These are phyloP conservation scores for Strobilomyces confusus DNA, from an alignment of 768 basidiomycete species.

Conservation along the genomic window DNA sequence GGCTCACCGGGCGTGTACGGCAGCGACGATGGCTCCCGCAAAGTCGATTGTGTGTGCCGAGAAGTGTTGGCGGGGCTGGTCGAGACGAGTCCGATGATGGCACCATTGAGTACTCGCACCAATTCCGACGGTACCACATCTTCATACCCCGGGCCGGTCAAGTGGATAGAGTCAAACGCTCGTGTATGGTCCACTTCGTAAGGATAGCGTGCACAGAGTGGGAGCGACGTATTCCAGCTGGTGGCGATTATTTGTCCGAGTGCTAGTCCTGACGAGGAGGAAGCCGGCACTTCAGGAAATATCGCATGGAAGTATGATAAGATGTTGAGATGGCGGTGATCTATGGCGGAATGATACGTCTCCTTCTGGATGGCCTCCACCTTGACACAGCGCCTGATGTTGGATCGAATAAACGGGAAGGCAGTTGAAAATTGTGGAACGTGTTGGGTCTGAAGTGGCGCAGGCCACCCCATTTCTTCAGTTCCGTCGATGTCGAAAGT, in stretches of 20 bases:
- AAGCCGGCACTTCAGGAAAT: constrained; percentile 31
- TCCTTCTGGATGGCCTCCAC: constrained; percentile 46
- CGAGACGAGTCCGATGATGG: constrained; percentile 71
- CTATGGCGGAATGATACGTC: constrained; percentile 43
- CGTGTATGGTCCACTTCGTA: constrained; percentile 61
- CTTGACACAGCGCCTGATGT: neutral
- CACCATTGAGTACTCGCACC: constrained; percentile 68
- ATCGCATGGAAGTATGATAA: constrained; percentile 75
- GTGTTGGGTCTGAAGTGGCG: constrained; percentile 3
- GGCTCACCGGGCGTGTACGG: constrained; percentile 57
- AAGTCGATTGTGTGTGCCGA: neutral
- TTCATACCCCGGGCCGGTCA: constrained; percentile 73
- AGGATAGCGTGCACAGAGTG: constrained; percentile 66
- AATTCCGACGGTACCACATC: constrained; percentile 75
- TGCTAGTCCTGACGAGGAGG: constrained; percentile 14
- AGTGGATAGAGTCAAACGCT: constrained; percentile 59
- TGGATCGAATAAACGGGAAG: neutral
- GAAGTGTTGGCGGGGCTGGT: neutral
- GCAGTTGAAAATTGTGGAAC: neutral
- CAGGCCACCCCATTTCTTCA: constrained; percentile 23
- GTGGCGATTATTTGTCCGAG: constrained; percentile 37
- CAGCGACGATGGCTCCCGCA: constrained; percentile 21
- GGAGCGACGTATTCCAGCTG: constrained; percentile 63
- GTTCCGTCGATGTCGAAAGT: constrained; percentile 20
- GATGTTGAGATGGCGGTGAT: constrained; percentile 64